Evolutionary conservation across 2,329 filamentous ascomycete genomes (phyloP).

Genomic region (Cordyceps cicadae): DNA sequence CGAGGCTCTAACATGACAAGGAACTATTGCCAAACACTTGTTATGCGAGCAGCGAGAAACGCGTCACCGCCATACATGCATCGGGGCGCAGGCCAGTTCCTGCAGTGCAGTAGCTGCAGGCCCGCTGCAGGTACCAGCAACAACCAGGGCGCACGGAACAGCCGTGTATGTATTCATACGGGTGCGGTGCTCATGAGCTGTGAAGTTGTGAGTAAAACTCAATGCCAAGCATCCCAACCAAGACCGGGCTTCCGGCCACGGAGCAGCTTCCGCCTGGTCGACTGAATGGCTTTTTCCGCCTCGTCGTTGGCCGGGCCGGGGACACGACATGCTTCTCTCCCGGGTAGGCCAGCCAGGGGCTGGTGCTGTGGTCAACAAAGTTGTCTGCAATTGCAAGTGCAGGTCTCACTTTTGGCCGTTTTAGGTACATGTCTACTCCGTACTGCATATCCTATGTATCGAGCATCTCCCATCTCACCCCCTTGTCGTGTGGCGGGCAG

Average conservation of each 20-base stretch:
- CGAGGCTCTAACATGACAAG: background rate
- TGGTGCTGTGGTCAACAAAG: too few species aligned
- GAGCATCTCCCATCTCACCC: too few species aligned
- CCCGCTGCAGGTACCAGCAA: background rate
- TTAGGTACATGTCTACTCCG: too few species aligned
- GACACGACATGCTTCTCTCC: background rate
- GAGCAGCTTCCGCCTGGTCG: background rate
- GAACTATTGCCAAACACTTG: background rate
- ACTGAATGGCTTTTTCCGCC: background rate
- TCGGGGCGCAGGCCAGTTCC: background rate
- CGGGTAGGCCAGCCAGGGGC: too few species aligned
- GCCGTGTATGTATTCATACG: too few species aligned
- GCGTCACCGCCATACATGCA: constrained; percentile 1
- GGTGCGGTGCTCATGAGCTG: background rate
- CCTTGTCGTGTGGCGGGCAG: too few species aligned
- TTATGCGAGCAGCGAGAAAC: background rate
- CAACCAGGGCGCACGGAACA: background rate
- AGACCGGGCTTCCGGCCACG: background rate
- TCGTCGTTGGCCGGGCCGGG: background rate
- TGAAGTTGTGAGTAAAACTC: background rate
- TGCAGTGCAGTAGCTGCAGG: background rate
- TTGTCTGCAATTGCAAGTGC: too few species aligned
- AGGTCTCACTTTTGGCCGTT: too few species aligned
- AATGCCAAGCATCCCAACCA: background rate
- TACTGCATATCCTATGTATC: too few species aligned